These are phyloP conservation scores for Plasmopara muralis DNA, from an alignment of 352 stramenopile species.

Conservation along the genomic window DNA sequence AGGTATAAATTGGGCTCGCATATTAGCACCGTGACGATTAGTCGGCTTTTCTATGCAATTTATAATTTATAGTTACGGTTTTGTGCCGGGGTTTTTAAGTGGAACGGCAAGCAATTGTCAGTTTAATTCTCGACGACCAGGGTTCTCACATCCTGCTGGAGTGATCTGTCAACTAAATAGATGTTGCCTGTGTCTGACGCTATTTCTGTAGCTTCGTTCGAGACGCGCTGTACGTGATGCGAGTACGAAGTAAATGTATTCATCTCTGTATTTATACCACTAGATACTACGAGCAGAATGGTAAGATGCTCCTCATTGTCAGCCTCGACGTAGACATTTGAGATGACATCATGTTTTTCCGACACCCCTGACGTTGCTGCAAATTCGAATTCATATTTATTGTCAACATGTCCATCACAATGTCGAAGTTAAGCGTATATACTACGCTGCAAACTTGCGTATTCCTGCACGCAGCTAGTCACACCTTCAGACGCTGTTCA, in stretches of 20 bases:
- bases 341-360: too few relatives aligned
- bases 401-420: too few relatives aligned
- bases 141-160: constrained; percentile 21
- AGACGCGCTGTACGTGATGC: constrained; percentile 26
- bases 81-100: constrained; percentile 13
- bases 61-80: constrained; percentile 1
- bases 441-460: too few relatives aligned
- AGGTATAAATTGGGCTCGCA: not conserved
- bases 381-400: too few relatives aligned
- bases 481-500: too few relatives aligned
- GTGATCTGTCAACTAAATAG: constrained; percentile 24
- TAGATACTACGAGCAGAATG: too few relatives aligned
- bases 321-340: too few relatives aligned
- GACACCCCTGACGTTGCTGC: too few relatives aligned
- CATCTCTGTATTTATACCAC: too few relatives aligned
- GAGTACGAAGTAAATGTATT: constrained; percentile 32
- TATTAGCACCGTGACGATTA: constrained; percentile 5
- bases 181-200: constrained; percentile 15
- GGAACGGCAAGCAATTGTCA: constrained; percentile 8
- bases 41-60: constrained; percentile 6
- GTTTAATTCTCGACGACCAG: constrained; percentile 32
- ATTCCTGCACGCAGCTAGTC: too few relatives aligned
- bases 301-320: too few relatives aligned
- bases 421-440: too few relatives aligned
- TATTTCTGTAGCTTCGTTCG: constrained; percentile 18